These are phyloP conservation scores for Russula olivacea DNA, from an alignment of 768 basidiomycete species.

Conservation along the genomic window DNA sequence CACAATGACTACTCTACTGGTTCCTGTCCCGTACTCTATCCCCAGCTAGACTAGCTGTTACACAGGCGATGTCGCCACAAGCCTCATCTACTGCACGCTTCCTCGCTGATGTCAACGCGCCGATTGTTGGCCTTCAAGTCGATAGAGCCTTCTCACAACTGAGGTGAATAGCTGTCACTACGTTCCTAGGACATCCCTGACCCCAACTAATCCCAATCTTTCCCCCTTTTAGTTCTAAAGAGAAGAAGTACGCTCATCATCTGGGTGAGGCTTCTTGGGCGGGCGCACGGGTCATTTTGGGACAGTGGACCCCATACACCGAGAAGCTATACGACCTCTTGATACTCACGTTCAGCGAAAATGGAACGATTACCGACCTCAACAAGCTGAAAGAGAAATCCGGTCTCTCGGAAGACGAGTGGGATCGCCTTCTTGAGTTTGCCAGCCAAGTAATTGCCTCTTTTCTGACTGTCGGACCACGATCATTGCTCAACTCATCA, in stretches of 20 bases:
- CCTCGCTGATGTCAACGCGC: conserved; percentile 70
- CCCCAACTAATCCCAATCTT: not conserved
- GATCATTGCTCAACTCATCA: not conserved
- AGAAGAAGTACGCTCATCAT: conserved; percentile 77
- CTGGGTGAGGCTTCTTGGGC: conserved; percentile 73
- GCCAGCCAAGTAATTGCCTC: conserved; percentile 51
- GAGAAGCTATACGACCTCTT: conserved; percentile 63
- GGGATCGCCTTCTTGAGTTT: conserved; percentile 68
- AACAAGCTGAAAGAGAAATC: conserved; percentile 46
- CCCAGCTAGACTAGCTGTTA: not conserved
- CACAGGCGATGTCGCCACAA: conserved; percentile 30
- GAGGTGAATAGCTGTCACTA: conserved; percentile 37
- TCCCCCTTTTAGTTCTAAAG: conserved; percentile 45
- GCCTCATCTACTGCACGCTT: conserved; percentile 50
- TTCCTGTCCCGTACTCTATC: not conserved
- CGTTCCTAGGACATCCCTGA: not conserved
- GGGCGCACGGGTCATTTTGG: conserved; percentile 77
- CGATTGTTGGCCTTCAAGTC: conserved; percentile 66
- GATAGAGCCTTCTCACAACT: conserved; percentile 63
- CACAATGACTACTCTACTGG: not conserved
- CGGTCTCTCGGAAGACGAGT: conserved; percentile 52
- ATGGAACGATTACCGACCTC: conserved; percentile 54
- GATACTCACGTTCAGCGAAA: conserved; percentile 58
- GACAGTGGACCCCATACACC: conserved; percentile 75
- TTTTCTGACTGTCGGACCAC: not conserved